Evolutionary conservation across 2,329 filamentous ascomycete genomes (phyloP).

Genomic region (Triangularia verruculosa): DNA sequence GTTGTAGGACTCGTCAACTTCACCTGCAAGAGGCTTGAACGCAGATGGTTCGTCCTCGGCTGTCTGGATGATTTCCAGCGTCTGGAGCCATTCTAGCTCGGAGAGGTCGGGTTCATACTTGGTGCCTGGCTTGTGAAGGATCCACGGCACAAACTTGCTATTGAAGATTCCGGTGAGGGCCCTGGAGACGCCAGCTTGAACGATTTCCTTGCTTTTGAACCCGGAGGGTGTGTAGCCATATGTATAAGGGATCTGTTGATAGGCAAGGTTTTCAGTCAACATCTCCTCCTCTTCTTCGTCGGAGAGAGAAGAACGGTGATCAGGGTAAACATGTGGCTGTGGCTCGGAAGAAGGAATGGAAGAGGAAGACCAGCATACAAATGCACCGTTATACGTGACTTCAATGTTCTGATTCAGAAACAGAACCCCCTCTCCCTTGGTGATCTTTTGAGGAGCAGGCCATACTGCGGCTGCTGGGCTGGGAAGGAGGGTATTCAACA

Average conservation of each 20-base stretch:
- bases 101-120: slow-evolving; percentile 60
- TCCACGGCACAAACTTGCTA: slow-evolving; percentile 73
- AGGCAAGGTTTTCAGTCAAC: slow-evolving; percentile 36
- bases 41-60: slow-evolving; percentile 49
- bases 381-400: slow-evolving; percentile 57
- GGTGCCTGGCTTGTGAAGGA: slow-evolving; percentile 63
- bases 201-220: slow-evolving; percentile 51
- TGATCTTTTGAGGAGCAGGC: slow-evolving; percentile 52
- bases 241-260: slow-evolving; percentile 47
- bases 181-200: slow-evolving; percentile 56
- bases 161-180: slow-evolving; percentile 63
- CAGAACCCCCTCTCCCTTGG: slow-evolving; percentile 50
- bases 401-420: slow-evolving; percentile 51
- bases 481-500: slow-evolving; percentile 22
- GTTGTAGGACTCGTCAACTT: slow-evolving; percentile 74
- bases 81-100: slow-evolving; percentile 48
- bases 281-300: slow-evolving; percentile 15
- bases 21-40: slow-evolving; percentile 59
- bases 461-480: slow-evolving; percentile 52
- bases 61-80: slow-evolving; percentile 62
- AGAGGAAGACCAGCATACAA: slow-evolving; percentile 48
- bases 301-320: slow-evolving; percentile 18
- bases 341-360: slow-evolving; percentile 32
- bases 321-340: slow-evolving; percentile 4
- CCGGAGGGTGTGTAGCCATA: slow-evolving; percentile 43